Base-by-base conservation (phyloP, 495 filamentous ascomycete genomes). In the Talaromyces thailandensis region DNA sequence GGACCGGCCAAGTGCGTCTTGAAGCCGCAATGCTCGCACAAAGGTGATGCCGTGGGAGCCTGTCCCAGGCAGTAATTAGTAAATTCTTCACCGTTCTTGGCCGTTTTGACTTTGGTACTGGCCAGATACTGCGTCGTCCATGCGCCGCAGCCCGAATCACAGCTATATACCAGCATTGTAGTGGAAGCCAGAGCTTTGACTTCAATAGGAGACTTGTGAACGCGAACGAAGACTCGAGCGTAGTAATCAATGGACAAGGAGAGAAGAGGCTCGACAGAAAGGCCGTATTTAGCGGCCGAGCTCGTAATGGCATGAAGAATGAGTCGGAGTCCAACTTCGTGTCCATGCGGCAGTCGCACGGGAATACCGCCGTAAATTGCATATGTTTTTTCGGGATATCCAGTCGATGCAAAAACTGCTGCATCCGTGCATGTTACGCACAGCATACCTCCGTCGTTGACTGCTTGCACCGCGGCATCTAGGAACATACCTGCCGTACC, bases 401-500 rank as follows among this genome's bases (percentile, higher is more conserved):
- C 91, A 48, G 86, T 87, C 0, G 94, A 98, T 0, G 94, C 94
- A 82, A 90, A 98, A 14, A 98, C 89, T 12, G 86, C 90, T 6
- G 93, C 90, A 75, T 99, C 94, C 0, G 94, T 99, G 73, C 94
- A 98, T 6, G 94, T 99, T 21, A 98, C 87, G 71, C 93, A 97
- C 6, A 99, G 82, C 14, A 99, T 79, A 18, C 95, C 94, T 4
- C 91, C 92, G 63, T 96, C 90, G 35, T 84, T 85, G 11, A 97
- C 78, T 0, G 87, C 85, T 68, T 95, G 91, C 1, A 98, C 80
- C 3, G 95, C 91, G 4, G 90, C 87, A 69, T 99, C 94, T 14
- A 98, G 73, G 74, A 98, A 98, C 1, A 92, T 89, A 26, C 86
- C 88, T 0, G 95, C 94, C 1, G 89, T 91, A 18, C 94, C 94